Conservation (phyloP, 176 grass and related monocot species). For the Calamus simplicifolius region DNA sequence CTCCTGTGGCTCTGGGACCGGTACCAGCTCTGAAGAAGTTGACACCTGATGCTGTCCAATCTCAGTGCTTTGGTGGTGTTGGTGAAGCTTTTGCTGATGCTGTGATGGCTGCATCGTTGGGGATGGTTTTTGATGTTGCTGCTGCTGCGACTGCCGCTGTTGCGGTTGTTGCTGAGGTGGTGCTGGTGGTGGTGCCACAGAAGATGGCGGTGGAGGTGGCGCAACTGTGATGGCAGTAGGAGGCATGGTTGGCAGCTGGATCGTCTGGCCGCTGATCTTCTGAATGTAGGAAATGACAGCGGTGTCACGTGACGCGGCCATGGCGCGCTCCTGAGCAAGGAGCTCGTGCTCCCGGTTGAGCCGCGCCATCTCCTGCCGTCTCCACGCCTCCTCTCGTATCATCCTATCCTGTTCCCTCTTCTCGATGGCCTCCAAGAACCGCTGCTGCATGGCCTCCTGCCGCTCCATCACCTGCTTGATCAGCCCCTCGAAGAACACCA, state of each 20-base stretch:
- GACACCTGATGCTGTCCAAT: too few species aligned
- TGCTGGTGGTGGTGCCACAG: not conserved
- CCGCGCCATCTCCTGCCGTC: slow-evolving; percentile 51
- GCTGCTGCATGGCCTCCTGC: slow-evolving; percentile 63
- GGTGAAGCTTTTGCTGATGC: too few species aligned
- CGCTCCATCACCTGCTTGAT: slow-evolving; percentile 62
- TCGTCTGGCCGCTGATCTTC: not conserved
- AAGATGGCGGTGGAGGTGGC: not conserved
- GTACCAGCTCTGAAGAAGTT: too few species aligned
- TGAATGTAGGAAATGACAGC: slow-evolving; percentile 21
- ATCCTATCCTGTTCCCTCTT: slow-evolving; percentile 52
- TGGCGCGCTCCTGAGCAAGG: slow-evolving; percentile 47
- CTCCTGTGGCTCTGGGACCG: slow-evolving; percentile 19
- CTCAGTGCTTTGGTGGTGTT: too few species aligned
- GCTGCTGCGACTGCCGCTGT: slow-evolving; percentile 21
- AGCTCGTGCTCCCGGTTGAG: slow-evolving; percentile 60
- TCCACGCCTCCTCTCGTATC: slow-evolving; percentile 67
- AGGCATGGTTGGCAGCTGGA: slow-evolving; percentile 11
- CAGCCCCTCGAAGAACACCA: slow-evolving; percentile 55
- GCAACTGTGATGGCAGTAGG: not conserved
- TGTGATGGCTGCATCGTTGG: not conserved
- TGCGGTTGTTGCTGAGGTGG: not conserved
- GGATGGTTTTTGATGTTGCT: not conserved
- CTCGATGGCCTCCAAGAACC: slow-evolving; percentile 54
- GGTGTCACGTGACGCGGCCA: slow-evolving; percentile 46